phyloP scores from a whole-genome alignment of 768 basidiomycete species.

The Kwoniella mangroviensis region DNA sequence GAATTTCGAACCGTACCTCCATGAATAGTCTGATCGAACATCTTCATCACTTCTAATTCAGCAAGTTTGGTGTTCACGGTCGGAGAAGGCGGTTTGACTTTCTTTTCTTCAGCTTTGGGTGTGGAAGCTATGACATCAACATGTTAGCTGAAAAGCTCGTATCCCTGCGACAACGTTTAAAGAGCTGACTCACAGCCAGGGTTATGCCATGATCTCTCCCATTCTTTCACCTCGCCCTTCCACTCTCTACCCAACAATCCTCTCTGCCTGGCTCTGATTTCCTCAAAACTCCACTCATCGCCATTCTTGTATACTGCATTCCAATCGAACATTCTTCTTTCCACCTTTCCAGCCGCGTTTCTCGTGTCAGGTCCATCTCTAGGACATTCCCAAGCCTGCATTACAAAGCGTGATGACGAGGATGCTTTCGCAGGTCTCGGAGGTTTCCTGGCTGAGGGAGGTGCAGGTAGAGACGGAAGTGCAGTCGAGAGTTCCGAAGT shows the following conservation, averaged over 20 bases:
- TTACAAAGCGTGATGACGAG: constrained; percentile 12
- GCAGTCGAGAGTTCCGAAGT: constrained; percentile 24
- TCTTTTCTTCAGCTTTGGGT: constrained; percentile 43
- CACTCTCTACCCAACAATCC: constrained; percentile 54
- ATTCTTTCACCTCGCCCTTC: constrained; percentile 47
- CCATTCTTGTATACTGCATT: constrained; percentile 73
- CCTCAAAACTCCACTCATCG: constrained; percentile 82
- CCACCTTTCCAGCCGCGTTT: constrained; percentile 47
- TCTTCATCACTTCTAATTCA: constrained; percentile 87
- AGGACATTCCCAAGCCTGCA: constrained; percentile 48
- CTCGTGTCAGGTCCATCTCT: constrained; percentile 50
- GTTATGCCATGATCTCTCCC: constrained; percentile 53
- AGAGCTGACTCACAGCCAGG: constrained; percentile 48
- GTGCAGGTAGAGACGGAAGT: constrained; percentile 40
- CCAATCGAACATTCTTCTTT: constrained; percentile 57
- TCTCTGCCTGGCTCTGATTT: constrained; percentile 60
- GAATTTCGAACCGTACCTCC: constrained; percentile 46
- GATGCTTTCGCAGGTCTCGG: constrained; percentile 27
- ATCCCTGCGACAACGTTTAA: not conserved
- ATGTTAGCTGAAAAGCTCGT: not conserved
- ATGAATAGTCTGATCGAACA: constrained; percentile 73
- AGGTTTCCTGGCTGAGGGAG: constrained; percentile 43
- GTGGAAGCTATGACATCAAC: constrained; percentile 39
- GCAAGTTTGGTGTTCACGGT: constrained; percentile 98
- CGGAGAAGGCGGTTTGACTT: constrained; percentile 60